Base-by-base conservation (phyloP, 345 rosid genomes). In the Cardamine resedifolia region DNA sequence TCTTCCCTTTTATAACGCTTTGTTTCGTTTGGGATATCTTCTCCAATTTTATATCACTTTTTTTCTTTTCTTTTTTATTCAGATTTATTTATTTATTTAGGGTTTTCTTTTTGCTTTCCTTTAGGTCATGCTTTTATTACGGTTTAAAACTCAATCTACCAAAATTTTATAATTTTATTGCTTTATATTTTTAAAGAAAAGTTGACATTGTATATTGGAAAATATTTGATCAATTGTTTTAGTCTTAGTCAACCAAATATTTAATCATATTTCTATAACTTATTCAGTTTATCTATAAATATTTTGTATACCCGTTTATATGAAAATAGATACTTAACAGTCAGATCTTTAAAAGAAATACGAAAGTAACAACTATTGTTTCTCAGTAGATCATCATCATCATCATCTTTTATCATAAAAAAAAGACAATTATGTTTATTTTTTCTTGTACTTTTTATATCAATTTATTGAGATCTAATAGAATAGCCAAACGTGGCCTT, bases 1-100 rank as follows among this genome's bases (percentile, higher is more conserved):
- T 19, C 24, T 68, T 57, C 30, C 72, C 41, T 64, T 76, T 69
- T 76, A 61, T 70, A 57, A 70, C 38, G 61, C 57, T 31, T 64
- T 64, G 19, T 58, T 77, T 64, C 31, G 67, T 57, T 77, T 48
- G 1, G 10, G 11, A 38, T 77, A 31, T 58, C 60, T 68, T 64
- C 30, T 68, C 44, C 11, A 2, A 8, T 23, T 36, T 10, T 33
- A 7, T n/a, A n/a, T 28, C 27, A 4, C 36, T 3, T 36, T 3
- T 10, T 19, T 43, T n/a, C n/a, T 41, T 39, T 61, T 24, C n/a
- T 3, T 14, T 52, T 0, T 15, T 15, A 16, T 16, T 7, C n/a
- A n/a, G n/a, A n/a, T n/a, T n/a, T n/a, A n/a, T 39, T 10, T 10
- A n/a, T 1, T 24, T 4, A 14, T 44, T n/a, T 64, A 72, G 61